Evolutionary conservation across 192 early-diverging fungal species (phyloP).

Genomic region (Backusella westeae): DNA sequence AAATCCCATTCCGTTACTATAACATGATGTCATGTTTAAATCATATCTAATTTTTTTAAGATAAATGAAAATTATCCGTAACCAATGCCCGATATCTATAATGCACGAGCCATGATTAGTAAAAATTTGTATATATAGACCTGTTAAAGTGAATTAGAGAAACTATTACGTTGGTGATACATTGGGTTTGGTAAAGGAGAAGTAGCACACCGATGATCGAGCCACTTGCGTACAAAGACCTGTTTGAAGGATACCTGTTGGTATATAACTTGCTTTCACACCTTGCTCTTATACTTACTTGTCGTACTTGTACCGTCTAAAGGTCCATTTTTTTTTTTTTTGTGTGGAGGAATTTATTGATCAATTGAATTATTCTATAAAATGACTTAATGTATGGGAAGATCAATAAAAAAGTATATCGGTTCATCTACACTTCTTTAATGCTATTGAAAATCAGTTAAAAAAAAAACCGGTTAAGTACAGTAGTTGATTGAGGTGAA

Average conservation of each 20-base stretch:
- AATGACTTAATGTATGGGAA: neutral
- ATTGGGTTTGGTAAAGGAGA: neutral
- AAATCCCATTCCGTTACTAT: neutral
- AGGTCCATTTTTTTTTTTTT: too few species aligned
- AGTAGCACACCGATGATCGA: neutral
- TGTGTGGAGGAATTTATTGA: too few species aligned
- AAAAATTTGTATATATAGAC: too few species aligned
- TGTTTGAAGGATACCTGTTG: neutral
- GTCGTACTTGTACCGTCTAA: too few species aligned
- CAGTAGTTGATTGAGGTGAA: neutral
- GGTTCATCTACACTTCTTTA: neutral
- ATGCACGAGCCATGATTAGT: neutral
- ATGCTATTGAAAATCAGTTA: neutral
- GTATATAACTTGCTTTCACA: neutral
- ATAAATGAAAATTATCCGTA: neutral
- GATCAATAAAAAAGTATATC: neutral
- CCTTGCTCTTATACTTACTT: neutral
- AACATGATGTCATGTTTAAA: constrained; percentile 4
- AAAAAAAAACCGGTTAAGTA: neutral
- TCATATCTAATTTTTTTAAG: neutral
- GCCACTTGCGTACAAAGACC: neutral
- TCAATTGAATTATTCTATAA: neutral
- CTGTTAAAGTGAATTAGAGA: too few species aligned
- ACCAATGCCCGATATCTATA: neutral
- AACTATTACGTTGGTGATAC: neutral